These are phyloP conservation scores for Heterobasidion annosum DNA, from an alignment of 1,284 basidiomycete genomes.

Conservation along the genomic window DNA sequence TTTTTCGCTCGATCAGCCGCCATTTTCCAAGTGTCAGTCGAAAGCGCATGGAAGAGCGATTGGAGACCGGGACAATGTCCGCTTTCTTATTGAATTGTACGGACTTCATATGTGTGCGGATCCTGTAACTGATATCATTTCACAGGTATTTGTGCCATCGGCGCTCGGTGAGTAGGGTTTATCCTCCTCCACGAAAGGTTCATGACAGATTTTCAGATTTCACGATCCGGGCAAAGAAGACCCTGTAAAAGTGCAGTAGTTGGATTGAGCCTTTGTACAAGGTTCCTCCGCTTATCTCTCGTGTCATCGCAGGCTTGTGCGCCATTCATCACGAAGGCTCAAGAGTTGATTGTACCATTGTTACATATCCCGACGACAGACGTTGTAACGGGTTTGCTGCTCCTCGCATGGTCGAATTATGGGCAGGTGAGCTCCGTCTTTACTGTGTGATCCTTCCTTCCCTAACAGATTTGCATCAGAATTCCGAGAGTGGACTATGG, in stretches of 20 bases:
- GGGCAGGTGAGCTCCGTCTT: slow-evolving; percentile 17
- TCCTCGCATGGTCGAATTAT: slow-evolving; percentile 29
- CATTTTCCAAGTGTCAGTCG: slow-evolving; percentile 27
- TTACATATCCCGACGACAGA: slow-evolving; percentile 29
- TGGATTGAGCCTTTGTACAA: not conserved
- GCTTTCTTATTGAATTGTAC: slow-evolving; percentile 25
- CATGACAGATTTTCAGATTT: not conserved
- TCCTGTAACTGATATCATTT: not conserved
- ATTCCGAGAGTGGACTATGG: slow-evolving; percentile 30
- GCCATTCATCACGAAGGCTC: slow-evolving; percentile 31
- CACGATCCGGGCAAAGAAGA: not conserved
- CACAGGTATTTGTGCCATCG: not conserved
- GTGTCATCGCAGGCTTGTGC: slow-evolving; percentile 17
- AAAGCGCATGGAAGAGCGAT: slow-evolving; percentile 24
- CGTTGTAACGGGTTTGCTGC: slow-evolving; percentile 24
- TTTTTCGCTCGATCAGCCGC: slow-evolving; percentile 24
- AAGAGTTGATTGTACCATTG: slow-evolving; percentile 27
- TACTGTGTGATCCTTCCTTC: not conserved
- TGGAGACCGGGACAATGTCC: slow-evolving; percentile 29
- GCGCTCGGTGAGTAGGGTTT: not conserved
- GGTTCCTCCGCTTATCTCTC: not conserved
- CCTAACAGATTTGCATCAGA: slow-evolving; percentile 11
- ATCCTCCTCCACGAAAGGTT: not conserved
- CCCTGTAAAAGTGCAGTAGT: not conserved
- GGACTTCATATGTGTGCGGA: slow-evolving; percentile 2